Percentiles rank a stretch among this genome's conserved stretches.
Evolutionary conservation across 2,329 filamentous ascomycete species (phyloP).

Genomic region (Epichloe gansuensis): DNA sequence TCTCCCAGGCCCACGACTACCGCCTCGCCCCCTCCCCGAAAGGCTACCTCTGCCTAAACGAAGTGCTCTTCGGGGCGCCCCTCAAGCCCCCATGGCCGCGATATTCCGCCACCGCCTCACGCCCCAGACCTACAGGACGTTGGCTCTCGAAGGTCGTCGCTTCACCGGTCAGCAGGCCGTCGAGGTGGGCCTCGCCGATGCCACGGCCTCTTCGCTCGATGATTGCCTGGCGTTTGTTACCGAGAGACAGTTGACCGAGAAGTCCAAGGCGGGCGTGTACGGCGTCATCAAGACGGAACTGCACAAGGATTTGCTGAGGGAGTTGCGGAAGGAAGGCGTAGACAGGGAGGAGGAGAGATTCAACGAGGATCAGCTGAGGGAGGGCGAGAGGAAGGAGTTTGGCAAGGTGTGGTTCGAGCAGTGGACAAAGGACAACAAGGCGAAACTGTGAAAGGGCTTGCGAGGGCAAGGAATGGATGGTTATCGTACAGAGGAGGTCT

Average conservation of each 20-base stretch:
- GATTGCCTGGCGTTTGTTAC: constrained; percentile 49
- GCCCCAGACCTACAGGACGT: constrained; percentile 42
- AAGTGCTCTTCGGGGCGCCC: constrained; percentile 68
- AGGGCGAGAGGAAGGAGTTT: constrained; percentile 30
- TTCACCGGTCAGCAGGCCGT: constrained; percentile 53
- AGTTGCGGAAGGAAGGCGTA: constrained; percentile 40
- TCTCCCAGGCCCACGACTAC: constrained; percentile 76
- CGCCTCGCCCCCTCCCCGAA: constrained; percentile 58
- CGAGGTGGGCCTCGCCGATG: constrained; percentile 56
- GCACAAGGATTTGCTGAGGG: constrained; percentile 52
- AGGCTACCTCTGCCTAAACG: constrained; percentile 72
- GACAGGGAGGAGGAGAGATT: constrained; percentile 38
- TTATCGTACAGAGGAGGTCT: no score
- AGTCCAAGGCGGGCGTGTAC: constrained; percentile 55
- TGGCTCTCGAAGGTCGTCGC: constrained; percentile 63
- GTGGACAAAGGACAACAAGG: constrained; percentile 30
- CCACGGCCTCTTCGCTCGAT: constrained; percentile 40
- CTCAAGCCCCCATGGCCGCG: constrained; percentile 61
- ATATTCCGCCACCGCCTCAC: constrained; percentile 62
- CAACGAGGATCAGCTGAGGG: constrained; percentile 26
- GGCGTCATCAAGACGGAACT: constrained; percentile 63
- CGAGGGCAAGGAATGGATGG: neutral
- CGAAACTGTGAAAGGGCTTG: constrained; percentile 22
- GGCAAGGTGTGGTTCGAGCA: constrained; percentile 36
- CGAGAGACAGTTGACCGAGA: constrained; percentile 46